These are phyloP conservation scores for Venturia effusa DNA, from an alignment of 2,329 filamentous ascomycete genomes.

Conservation along the genomic window DNA sequence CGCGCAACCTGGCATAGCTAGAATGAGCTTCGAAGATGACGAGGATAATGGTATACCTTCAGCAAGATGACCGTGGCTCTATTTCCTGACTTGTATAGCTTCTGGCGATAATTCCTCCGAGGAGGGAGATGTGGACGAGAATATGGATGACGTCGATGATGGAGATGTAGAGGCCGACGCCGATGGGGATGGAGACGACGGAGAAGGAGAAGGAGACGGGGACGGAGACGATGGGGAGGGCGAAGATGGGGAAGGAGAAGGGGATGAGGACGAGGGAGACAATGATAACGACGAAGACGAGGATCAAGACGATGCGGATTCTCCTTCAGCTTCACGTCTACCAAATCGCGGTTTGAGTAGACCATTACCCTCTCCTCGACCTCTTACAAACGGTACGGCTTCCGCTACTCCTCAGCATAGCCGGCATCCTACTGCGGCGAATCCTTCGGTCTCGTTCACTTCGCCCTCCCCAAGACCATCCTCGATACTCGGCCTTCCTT, in stretches of 20 bases:
- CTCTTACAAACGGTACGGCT: conserved; percentile 2
- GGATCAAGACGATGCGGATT: conserved; percentile 34
- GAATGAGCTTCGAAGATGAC: conserved; percentile 9
- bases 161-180: conserved; percentile 29
- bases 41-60: conserved; percentile 3
- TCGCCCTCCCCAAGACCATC: conserved; percentile 34
- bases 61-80: background rate
- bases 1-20: background rate
- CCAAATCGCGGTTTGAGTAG: conserved; percentile 9
- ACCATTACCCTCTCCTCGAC: conserved; percentile 3
- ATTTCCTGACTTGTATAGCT: background rate
- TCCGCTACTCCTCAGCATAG: background rate
- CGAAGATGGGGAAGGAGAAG: conserved; percentile 30
- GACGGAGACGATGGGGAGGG: conserved; percentile 24
- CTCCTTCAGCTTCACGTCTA: conserved; percentile 20
- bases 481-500: conserved; percentile 23
- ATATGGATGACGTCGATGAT: conserved; percentile 31
- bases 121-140: conserved; percentile 34
- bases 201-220: conserved; percentile 26
- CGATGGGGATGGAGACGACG: conserved; percentile 23
- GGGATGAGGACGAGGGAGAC: conserved; percentile 25
- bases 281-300: conserved; percentile 30
- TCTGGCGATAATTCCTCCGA: conserved; percentile 5
- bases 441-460: conserved; percentile 35
- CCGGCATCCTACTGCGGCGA: background rate